phyloP scores from a whole-genome alignment of 1,284 basidiomycete species.

The Coriolopsis trogii region DNA sequence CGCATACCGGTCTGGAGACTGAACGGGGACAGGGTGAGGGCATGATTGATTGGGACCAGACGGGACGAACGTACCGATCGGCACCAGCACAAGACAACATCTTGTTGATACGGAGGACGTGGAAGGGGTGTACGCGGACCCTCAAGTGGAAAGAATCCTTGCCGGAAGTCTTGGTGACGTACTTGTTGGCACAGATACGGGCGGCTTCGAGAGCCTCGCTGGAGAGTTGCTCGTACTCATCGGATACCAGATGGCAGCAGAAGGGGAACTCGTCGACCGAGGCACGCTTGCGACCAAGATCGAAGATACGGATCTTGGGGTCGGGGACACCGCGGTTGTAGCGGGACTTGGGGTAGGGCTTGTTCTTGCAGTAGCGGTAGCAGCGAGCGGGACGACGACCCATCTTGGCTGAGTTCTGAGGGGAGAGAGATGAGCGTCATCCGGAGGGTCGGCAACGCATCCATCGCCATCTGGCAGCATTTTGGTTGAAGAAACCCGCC shows the following conservation, averaged over 20 bases:
- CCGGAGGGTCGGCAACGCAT: constrained; percentile 24
- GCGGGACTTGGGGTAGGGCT: constrained; percentile 92
- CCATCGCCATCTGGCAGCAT: constrained; percentile 27
- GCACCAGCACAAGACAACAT: constrained; percentile 99
- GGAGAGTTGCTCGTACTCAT: constrained; percentile 98
- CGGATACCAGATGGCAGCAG: constrained; percentile 95
- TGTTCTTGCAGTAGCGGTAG: constrained; percentile 99
- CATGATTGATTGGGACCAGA: background rate
- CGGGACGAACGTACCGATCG: constrained; percentile 70
- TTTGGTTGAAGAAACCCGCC: constrained; percentile 15
- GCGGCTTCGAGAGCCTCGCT: constrained; percentile 97
- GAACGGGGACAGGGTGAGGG: background rate
- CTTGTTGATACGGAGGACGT: constrained; percentile 99
- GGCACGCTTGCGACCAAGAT: constrained; percentile 94
- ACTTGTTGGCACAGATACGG: constrained; percentile 99
- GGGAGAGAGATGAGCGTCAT: constrained; percentile 31
- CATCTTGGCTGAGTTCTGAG: constrained; percentile 50
- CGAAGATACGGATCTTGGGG: constrained; percentile 94
- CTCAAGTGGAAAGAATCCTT: constrained; percentile 99
- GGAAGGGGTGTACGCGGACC: constrained; percentile 98
- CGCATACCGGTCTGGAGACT: constrained; percentile 99
- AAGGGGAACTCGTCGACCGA: constrained; percentile 97
- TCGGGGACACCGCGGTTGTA: constrained; percentile 99
- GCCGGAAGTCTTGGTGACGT: constrained; percentile 97
- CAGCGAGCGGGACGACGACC: constrained; percentile 96